Base-by-base conservation (phyloP, 768 basidiomycete genomes). In the Hypsizygus marmoreus region DNA sequence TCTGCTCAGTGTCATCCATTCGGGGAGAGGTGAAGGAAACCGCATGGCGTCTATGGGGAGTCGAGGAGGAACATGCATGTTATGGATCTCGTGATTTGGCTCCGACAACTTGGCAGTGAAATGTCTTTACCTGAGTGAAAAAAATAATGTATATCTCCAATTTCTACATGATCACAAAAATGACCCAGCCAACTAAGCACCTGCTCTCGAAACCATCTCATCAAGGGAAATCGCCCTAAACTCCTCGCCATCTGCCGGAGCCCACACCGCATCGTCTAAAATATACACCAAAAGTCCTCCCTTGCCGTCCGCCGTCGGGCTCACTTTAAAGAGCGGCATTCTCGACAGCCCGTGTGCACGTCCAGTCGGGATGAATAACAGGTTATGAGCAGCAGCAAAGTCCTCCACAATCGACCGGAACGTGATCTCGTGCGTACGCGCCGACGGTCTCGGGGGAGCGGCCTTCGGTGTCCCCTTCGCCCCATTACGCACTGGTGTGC, bases 371-470 rank as follows among this genome's bases (percentile, higher is more conserved):
- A 98, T 73, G 65, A 98, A 91, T 29, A 99, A 65, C 56, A 98
- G 69, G 66, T 98, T 91, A 63, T 92, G 85, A 14, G 82, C 70
- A 1, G 91, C 82, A 2, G 89, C 90, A 58, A 75, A 86, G 20
- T 97, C 95, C 65, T 98, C 97, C 40, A 94, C 95, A 45, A 98
- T 87, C 4, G 88, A 79, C 13, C 88, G 79, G 80, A 98, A 98
- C 2, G 93, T 95, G 55, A 97, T 85, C 61, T 97, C 95, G 40
- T 87, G 79, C 2, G 79, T 69, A 22, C 82, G 77, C 6, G 80
- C 66, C 1, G 84, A 75, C 2, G 66, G 69, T 9, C 68, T 69
- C 26, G 63, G 57, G 4, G 67, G 60, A 7, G n/a, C n/a, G n/a
- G 57, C 51, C 40, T 72, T 73, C 20, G 67, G 60, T 42, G 67